A percentile compares a stretch with the other conserved stretches of the same genome.
phyloP scores from a whole-genome alignment of 345 rosid genomes.

The Firmiana major region DNA sequence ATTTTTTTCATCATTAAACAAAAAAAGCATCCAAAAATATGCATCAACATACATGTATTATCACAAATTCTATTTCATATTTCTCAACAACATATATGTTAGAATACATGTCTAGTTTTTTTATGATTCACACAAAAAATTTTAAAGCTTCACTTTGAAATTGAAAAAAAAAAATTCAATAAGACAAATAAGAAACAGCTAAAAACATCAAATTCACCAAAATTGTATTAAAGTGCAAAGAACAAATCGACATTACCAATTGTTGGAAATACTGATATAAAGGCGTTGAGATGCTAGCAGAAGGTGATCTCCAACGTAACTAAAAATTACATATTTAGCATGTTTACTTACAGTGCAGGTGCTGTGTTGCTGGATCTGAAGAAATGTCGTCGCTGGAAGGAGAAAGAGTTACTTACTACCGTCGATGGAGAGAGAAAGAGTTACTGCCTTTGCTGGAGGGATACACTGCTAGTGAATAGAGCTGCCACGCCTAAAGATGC shows the following conservation, averaged over 20 bases:
- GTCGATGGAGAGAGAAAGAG: no score
- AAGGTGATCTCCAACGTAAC: slow-evolving; percentile 42
- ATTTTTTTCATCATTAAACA: background rate
- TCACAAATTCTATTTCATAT: background rate
- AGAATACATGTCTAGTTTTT: background rate
- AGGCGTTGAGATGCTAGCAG: slow-evolving; percentile 38
- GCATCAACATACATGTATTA: background rate
- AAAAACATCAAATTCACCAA: background rate
- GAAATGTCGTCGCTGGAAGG: no score
- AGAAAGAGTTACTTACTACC: no score
- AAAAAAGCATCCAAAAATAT: background rate
- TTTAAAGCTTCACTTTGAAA: background rate
- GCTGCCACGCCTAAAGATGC: no score
- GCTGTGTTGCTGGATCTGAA: no score
- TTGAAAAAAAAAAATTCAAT: background rate
- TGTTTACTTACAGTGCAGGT: no score
- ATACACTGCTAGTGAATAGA: no score
- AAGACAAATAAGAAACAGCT: background rate
- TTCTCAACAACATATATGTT: background rate
- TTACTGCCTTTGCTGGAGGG: no score
- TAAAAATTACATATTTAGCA: no score
- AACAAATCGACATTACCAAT: slow-evolving; percentile 41
- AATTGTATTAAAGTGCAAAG: background rate
- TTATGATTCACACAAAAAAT: background rate
- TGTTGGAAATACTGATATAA: slow-evolving; percentile 63